Base-by-base conservation (phyloP, 371 early-diverging fungal genomes). In the Mucor ambiguus region DNA sequence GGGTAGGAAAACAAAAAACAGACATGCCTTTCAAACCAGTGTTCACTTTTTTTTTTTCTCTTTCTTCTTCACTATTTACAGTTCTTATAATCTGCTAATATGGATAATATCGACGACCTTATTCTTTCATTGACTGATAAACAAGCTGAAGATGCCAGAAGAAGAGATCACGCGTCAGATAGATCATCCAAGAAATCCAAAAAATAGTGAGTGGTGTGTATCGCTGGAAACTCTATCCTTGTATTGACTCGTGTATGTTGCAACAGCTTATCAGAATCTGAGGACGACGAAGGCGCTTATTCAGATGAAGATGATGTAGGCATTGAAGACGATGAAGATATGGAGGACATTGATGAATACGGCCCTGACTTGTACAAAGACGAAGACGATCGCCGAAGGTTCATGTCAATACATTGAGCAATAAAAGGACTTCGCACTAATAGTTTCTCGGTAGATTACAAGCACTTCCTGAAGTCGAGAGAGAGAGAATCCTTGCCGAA, bases 291-390 rank as follows among this genome's bases (percentile, higher is more conserved):
- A 12, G 41, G 57, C 5, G 74, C 64, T 30, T 73, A 77, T 60
- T 69, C 71, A 22, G 73, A 74, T 30, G 70, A 74, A 10, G 66
- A 66, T 16, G 69, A 71, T 10, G 54, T 63, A 30, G 71, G 64
- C 3, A 58, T 59, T 14, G 82, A 79, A 35, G 79, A 84, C 28
- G 85, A 82, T 29, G 89, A 89, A 46, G 85, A 89, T 30, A 85
- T 80, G 41, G 85, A 83, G 43, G 84, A 82, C 8, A 71, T 89
- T 20, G 92, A 92, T 63, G 88, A 89, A 68, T 93, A 91, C 78
- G 92, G 89, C 9, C 86, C 88, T 7, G 92, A 93, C 63, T 74
- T 88, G 58, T 92, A 90, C 79, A 90, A 89, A 58, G 90, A 92
- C 66, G 89, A 89, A 58, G 86, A 90, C 52, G 93, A 93, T 78